Conservation (phyloP, 2,329 filamentous ascomycete species). For the Epichloe hybrida region DNA sequence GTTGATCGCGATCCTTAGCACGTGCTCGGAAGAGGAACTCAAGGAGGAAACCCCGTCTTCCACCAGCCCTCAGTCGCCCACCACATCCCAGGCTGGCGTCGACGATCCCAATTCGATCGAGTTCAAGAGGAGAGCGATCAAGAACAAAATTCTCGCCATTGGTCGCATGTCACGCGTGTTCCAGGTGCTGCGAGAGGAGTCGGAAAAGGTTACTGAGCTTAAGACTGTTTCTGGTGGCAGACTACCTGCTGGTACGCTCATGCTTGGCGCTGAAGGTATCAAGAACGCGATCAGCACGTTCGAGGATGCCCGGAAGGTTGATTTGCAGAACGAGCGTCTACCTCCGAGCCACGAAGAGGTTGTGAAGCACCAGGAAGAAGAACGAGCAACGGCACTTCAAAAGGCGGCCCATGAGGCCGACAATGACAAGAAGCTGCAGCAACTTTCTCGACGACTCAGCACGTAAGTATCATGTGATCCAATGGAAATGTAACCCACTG, state of each 20-base stretch:
- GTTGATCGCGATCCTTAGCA: conserved; percentile 96
- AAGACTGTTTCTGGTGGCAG: conserved; percentile 92
- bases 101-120: conserved; percentile 77
- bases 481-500: neutral
- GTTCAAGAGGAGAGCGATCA: conserved; percentile 91
- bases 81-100: conserved; percentile 28
- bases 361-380: conserved; percentile 65
- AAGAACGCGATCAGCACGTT: conserved; percentile 97
- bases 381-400: conserved; percentile 69
- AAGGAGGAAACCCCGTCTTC: conserved; percentile 72
- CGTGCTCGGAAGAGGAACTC: conserved; percentile 96
- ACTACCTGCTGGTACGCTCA: conserved; percentile 86
- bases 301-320: conserved; percentile 92
- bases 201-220: conserved; percentile 89
- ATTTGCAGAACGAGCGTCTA: conserved; percentile 88
- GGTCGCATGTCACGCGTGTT: conserved; percentile 93
- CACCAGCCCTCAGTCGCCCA: conserved; percentile 43
- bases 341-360: conserved; percentile 91
- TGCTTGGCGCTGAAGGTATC: conserved; percentile 96
- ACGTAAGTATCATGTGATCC: conserved; percentile 49
- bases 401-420: conserved; percentile 80
- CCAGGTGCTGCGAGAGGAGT: conserved; percentile 95
- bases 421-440: conserved; percentile 77
- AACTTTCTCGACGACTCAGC: conserved; percentile 82
- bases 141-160: conserved; percentile 99